Base-by-base conservation (phyloP, 2,329 filamentous ascomycete genomes). In the Calonectria hongkongensis region DNA sequence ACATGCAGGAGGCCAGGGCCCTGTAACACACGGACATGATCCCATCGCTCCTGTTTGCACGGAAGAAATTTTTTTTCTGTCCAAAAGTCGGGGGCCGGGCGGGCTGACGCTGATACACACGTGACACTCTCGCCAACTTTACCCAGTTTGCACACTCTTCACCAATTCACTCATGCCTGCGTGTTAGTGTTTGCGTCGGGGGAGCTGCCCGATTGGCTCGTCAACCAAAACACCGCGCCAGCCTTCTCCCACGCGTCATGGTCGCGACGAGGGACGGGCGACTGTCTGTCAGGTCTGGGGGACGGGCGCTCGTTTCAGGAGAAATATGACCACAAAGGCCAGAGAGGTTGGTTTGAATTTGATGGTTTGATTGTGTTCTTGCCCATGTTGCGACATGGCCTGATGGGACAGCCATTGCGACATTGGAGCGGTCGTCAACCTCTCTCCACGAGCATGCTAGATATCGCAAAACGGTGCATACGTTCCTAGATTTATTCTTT, bases 211-310 rank as follows among this genome's bases (percentile, higher is more conserved):
- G 71, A 79, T 78, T 79, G 78, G 77, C 33, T 47, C 48, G 6
- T 39, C 48, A 50, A 27, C 41, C 28, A 69, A 73, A 72, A 66
- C 63, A 43, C 67, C 68, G 72, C 68, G 73, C 74, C 74, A 74
- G 62, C 43, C 66, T 54, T 72, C 58, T 62, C 67, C 66, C 72
- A 73, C 78, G 78, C 78, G 78, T 80, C 78, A 77, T 74, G 27
- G 78, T 79, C 78, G 78, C 77, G 78, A 78, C 70, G 51, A 66
- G 71, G 68, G 25, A 45, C 50, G 64, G 66, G 64, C 60, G 65
- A 68, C 15, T 54, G 41, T 65, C 56, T 48, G 18, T 62, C 60
- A 72, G 65, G 47, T 67, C 65, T 48, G 63, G 54, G 62, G 45
- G 71, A 41, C 63, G 62, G 54, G 51, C 28, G 71, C 60, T 68